These are phyloP conservation scores for Syzygium malaccense DNA, from an alignment of 441 rosid species.

Conservation along the genomic window DNA sequence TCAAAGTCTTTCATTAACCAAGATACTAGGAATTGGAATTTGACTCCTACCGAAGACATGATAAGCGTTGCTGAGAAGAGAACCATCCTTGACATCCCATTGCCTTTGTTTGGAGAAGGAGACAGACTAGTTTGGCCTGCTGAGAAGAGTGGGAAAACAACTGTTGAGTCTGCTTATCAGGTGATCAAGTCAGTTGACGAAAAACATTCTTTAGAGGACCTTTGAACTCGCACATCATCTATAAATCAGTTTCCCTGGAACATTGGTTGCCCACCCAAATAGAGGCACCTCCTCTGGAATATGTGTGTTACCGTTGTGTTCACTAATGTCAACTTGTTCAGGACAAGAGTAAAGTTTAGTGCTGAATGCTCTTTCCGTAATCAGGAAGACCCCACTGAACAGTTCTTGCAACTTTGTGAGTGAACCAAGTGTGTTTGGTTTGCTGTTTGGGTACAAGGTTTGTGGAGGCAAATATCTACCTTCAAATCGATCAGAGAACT, in stretches of 20 bases:
- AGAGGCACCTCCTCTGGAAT: neutral
- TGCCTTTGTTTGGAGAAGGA: neutral
- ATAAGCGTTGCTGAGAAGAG: neutral
- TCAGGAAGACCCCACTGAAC: neutral
- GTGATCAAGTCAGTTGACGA: neutral
- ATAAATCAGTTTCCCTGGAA: neutral
- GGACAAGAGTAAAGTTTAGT: neutral
- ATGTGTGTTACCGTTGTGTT: neutral
- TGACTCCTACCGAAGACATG: neutral
- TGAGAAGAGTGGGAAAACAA: neutral
- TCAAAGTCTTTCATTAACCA: neutral
- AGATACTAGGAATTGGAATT: neutral
- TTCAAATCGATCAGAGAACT: neutral
- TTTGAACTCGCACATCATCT: neutral
- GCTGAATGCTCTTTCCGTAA: neutral
- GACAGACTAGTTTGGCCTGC: neutral
- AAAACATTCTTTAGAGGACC: neutral
- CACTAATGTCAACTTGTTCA: neutral
- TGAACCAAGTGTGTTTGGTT: neutral
- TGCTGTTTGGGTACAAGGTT: neutral
- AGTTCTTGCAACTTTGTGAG: neutral
- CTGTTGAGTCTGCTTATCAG: neutral
- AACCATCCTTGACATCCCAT: neutral
- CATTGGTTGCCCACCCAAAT: neutral
- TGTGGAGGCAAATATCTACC: neutral